These are phyloP conservation scores for Herpotrichia juniperi DNA, from an alignment of 2,329 filamentous ascomycete species.

Conservation along the genomic window DNA sequence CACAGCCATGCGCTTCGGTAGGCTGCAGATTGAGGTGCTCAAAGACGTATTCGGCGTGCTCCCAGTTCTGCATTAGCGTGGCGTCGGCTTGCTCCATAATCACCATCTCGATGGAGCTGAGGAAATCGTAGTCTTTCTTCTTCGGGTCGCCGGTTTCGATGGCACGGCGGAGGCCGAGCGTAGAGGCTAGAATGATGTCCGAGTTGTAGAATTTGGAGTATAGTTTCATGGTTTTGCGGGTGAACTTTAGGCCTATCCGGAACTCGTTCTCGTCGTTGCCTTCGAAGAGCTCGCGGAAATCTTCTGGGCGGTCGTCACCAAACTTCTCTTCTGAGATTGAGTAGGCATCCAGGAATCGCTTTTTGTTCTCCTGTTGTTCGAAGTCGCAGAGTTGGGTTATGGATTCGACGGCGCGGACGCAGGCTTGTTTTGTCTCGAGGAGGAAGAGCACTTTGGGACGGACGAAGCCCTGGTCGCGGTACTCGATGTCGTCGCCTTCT, in stretches of 20 bases:
- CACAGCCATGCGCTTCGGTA: conserved; percentile 86
- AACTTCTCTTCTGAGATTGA: conserved; percentile 71
- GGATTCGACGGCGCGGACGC: conserved; percentile 76
- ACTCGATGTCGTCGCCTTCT: conserved; percentile 67
- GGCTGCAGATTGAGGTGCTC: conserved; percentile 90
- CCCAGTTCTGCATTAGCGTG: conserved; percentile 97
- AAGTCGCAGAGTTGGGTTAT: conserved; percentile 78
- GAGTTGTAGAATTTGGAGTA: conserved; percentile 96
- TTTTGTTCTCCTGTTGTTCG: conserved; percentile 93
- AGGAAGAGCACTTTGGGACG: conserved; percentile 91
- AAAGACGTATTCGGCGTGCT: conserved; percentile 91
- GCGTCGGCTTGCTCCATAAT: conserved; percentile 92
- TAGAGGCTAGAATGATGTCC: conserved; percentile 91
- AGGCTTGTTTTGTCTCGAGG: conserved; percentile 86
- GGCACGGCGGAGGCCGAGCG: conserved; percentile 86
- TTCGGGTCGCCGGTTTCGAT: conserved; percentile 76
- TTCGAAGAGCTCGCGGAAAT: conserved; percentile 87
- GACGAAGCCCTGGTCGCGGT: conserved; percentile 94
- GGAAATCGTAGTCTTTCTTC: conserved; percentile 78
- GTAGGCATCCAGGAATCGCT: conserved; percentile 87
- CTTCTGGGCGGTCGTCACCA: conserved; percentile 76
- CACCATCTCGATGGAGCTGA: conserved; percentile 90
- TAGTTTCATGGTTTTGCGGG: conserved; percentile 91
- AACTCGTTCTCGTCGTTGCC: conserved; percentile 99
- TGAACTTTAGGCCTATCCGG: conserved; percentile 94